Conservation (phyloP, 2,329 filamentous ascomycete genomes). For the Colletotrichum horii region DNA sequence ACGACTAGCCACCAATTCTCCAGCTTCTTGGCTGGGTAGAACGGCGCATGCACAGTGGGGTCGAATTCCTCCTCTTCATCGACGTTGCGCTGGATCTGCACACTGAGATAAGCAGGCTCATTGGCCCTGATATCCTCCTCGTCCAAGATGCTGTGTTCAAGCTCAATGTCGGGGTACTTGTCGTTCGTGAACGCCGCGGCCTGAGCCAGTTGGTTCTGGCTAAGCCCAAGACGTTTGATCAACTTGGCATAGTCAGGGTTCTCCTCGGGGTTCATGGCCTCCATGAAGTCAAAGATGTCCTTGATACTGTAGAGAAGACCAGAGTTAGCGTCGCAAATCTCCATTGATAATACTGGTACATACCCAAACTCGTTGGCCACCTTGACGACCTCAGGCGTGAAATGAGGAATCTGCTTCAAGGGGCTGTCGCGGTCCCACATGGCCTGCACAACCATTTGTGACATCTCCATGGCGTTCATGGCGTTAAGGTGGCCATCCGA, state of each 20-base stretch:
- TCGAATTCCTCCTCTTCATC: constrained; percentile 74
- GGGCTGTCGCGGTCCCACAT: constrained; percentile 99
- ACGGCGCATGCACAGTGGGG: constrained; percentile 88
- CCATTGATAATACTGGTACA: constrained; percentile 35
- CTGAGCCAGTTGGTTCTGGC: constrained; percentile 81
- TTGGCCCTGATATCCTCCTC: constrained; percentile 80
- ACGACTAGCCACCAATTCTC: constrained; percentile 99
- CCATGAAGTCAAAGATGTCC: constrained; percentile 98
- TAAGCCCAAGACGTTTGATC: constrained; percentile 78
- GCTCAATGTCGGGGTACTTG: constrained; percentile 93
- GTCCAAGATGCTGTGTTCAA: constrained; percentile 87
- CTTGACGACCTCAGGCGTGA: constrained; percentile 82
- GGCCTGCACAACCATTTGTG: constrained; percentile 97
- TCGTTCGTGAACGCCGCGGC: constrained; percentile 96
- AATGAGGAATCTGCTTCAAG: constrained; percentile 97
- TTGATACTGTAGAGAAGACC: constrained; percentile 66
- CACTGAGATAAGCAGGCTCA: constrained; percentile 79
- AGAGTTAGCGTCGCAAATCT: constrained; percentile 33
- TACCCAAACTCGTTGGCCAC: constrained; percentile 80
- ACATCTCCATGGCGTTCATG: constrained; percentile 99
- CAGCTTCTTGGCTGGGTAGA: constrained; percentile 89
- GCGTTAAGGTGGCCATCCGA: constrained; percentile 96
- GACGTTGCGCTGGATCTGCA: constrained; percentile 84
- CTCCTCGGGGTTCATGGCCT: constrained; percentile 95
- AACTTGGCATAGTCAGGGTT: constrained; percentile 82